Evolutionary conservation across 176 grass and related monocot genomes (phyloP).

Genomic region (Ananas comosus): DNA sequence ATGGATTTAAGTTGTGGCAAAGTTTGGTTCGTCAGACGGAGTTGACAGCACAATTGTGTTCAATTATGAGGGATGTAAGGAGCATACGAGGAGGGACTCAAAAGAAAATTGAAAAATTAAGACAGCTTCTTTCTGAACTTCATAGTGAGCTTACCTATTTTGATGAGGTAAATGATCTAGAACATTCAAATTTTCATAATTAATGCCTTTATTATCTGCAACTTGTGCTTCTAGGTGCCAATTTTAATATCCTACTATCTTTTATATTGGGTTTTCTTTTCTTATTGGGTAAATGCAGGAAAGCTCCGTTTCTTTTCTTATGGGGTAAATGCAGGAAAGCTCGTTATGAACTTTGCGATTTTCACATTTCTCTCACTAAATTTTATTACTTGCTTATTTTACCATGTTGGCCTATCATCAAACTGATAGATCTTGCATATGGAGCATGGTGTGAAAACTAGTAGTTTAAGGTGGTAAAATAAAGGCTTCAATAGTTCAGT

Average conservation of each 20-base stretch:
- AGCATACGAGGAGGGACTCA: slow-evolving; percentile 66
- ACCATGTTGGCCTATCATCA: no score
- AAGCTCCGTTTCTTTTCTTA: no score
- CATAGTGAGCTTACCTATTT: slow-evolving; percentile 90
- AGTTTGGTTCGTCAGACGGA: slow-evolving; percentile 75
- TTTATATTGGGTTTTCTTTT: slow-evolving; percentile 1
- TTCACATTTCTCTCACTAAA: no score
- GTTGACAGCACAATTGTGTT: slow-evolving; percentile 75
- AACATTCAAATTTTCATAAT: background rate
- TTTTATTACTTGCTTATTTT: background rate
- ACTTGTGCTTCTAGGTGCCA: background rate
- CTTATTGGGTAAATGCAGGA: background rate
- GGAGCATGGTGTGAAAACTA: no score
- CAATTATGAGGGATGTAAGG: slow-evolving; percentile 83
- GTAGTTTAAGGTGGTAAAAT: no score
- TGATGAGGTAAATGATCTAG: slow-evolving; percentile 52
- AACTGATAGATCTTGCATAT: no score
- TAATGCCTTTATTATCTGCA: background rate
- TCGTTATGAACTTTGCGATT: no score
- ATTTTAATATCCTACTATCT: background rate
- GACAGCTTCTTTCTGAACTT: slow-evolving; percentile 57
- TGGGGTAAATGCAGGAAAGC: no score
- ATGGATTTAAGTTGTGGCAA: slow-evolving; percentile 86
- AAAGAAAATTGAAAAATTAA: slow-evolving; percentile 86
- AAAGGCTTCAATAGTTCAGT: no score